Evolutionary conservation across 371 early-diverging fungal genomes (phyloP).

Genomic region (Actinomortierella ambigua): DNA sequence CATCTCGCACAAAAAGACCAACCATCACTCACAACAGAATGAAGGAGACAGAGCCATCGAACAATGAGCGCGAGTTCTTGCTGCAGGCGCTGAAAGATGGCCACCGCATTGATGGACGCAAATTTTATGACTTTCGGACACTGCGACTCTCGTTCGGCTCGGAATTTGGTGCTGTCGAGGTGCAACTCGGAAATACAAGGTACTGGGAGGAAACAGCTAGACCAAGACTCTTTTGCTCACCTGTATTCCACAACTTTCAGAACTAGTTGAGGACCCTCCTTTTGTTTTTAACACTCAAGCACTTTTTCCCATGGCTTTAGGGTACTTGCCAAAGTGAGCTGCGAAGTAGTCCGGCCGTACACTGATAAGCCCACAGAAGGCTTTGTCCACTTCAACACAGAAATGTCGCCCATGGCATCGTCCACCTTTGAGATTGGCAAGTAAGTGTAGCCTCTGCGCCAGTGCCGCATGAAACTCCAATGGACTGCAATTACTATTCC

Average conservation of each 20-base stretch:
- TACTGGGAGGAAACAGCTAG: slow-evolving; percentile 19
- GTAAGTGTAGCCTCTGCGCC: slow-evolving; percentile 29
- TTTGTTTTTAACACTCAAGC: background rate
- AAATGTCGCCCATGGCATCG: slow-evolving; percentile 87
- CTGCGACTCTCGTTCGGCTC: slow-evolving; percentile 72
- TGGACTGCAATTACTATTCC: too few relatives aligned
- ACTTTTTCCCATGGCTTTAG: slow-evolving; percentile 40
- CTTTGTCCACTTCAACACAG: slow-evolving; percentile 77
- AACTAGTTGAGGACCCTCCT: background rate
- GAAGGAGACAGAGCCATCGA: slow-evolving; percentile 61
- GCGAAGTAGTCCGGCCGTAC: slow-evolving; percentile 86
- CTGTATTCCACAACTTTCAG: background rate
- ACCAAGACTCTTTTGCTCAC: slow-evolving; percentile 1
- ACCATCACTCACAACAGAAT: slow-evolving; percentile 11
- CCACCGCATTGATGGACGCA: slow-evolving; percentile 82
- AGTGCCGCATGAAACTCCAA: too few relatives aligned
- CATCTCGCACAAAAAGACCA: too few relatives aligned
- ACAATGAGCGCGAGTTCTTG: slow-evolving; percentile 69
- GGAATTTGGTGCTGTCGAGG: slow-evolving; percentile 78
- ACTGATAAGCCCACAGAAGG: slow-evolving; percentile 88
- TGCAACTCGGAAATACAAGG: slow-evolving; percentile 84
- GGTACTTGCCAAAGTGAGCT: slow-evolving; percentile 83
- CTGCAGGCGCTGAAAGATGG: slow-evolving; percentile 67
- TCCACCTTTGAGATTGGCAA: slow-evolving; percentile 73
- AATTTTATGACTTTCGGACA: slow-evolving; percentile 74